Evolutionary conservation across 495 filamentous ascomycete species (phyloP), one percentile per base, ranked within the genome.

Genomic region (Penicillium angulare): DNA sequence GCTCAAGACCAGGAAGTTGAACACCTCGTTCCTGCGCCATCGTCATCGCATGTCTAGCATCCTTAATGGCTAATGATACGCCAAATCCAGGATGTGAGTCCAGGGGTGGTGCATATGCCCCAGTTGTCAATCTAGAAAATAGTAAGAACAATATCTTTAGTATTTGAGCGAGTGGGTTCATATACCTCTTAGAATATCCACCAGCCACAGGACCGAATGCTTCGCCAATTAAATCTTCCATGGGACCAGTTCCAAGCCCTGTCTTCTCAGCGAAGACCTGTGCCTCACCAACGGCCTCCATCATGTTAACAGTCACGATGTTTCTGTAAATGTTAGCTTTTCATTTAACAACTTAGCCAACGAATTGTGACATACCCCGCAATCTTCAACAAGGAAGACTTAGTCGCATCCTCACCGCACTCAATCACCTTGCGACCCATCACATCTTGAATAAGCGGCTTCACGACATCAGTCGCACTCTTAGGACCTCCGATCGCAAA

Each of bases 251-350:
- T n/a, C 78, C 77, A 5, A 83, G 67, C 1, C 76, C 77, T 1
- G 75, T 75, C 56, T 76, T 76, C 56, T 80, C 78, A 16, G 78
- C 78, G 51, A 81, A 77, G 18, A 80, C 76, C 50, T 81, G 78
- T 1, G 75, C 72, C 58, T 81, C 79, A 5, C 72, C 72, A 32
- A 80, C 74, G 1, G 74, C 65, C 60, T 79, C 74, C 77, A 76
- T 76, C 55, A 75, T 62, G 31, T 70, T 74, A 9, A 76, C 62
- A 15, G 73, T 77, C 22, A 77, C 64, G 17, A 77, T 74, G 35
- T 77, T 77, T 10, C 69, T 72, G 43, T 3, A 13, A n/a, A n/a
- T n/a, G n/a, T n/a, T 10, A 33, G 26, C 5, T 35, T 57, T 17
- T 27, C 22, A 21, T 22, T 10, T 42, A 31, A 0, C 17, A 16